These are phyloP conservation scores for Lachnellula occidentalis DNA, from an alignment of 2,329 filamentous ascomycete species.

Conservation along the genomic window DNA sequence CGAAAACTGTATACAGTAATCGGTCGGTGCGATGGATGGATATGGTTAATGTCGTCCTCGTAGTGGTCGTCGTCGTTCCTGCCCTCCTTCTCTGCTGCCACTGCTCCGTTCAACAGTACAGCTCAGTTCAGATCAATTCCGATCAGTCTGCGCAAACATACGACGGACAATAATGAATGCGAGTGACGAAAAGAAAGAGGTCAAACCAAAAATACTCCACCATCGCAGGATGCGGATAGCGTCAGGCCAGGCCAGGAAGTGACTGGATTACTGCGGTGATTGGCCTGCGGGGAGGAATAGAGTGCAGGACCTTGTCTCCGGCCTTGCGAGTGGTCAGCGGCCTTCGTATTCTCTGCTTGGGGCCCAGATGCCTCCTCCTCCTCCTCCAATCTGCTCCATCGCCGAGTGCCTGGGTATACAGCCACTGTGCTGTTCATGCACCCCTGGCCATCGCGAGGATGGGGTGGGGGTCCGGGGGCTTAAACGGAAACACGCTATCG, in stretches of 20 bases:
- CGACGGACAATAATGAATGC: background rate
- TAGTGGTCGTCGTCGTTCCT: background rate
- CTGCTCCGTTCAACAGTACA: background rate
- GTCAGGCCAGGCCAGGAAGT: slow-evolving; percentile 3
- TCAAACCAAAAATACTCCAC: background rate
- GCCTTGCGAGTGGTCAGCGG: background rate
- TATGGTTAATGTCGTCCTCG: background rate
- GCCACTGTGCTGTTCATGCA: background rate
- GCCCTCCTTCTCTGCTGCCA: slow-evolving; percentile 1
- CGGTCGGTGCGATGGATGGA: background rate
- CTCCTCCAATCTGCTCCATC: background rate
- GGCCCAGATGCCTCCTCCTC: background rate
- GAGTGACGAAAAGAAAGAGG: slow-evolving; percentile 1
- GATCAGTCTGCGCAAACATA: background rate
- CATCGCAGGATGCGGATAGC: background rate
- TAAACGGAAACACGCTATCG: slow-evolving; percentile 18
- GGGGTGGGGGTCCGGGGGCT: background rate
- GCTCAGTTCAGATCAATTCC: too few species aligned
- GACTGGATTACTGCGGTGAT: slow-evolving; percentile 7
- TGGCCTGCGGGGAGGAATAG: slow-evolving; percentile 8
- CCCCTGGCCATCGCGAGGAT: background rate
- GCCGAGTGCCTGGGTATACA: background rate
- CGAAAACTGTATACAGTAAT: too few species aligned
- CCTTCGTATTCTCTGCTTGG: background rate
- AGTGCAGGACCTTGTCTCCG: background rate